Conservation (phyloP, 345 rosid species). For the Pistacia atlantica region DNA sequence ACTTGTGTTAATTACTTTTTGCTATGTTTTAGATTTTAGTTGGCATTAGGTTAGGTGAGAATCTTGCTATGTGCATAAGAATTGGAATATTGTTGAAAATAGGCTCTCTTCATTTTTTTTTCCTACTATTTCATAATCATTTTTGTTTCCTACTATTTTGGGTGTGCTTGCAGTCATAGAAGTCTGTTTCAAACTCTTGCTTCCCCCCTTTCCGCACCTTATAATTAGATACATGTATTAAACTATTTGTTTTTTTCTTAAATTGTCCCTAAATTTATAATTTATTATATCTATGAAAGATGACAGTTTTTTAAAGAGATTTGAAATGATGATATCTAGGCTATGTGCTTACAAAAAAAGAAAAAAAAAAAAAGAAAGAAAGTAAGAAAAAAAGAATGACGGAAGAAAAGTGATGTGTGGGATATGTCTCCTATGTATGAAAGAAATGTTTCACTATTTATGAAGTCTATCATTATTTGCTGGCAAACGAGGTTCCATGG, state of each 20-base stretch:
- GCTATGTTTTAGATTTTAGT: neutral
- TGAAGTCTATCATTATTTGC: slow-evolving; percentile 10
- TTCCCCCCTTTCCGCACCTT: neutral
- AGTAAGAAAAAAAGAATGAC: neutral
- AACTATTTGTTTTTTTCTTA: neutral
- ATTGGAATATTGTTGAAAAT: neutral
- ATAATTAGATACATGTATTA: neutral
- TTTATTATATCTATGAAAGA: neutral
- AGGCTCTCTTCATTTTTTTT: too few species aligned
- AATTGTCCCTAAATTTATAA: neutral
- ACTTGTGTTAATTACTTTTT: neutral
- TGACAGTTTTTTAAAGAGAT: neutral
- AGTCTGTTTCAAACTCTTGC: too few species aligned
- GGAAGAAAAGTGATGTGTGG: too few species aligned
- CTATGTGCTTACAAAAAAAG: neutral
- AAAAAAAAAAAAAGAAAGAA: neutral
- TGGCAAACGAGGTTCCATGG: slow-evolving; percentile 4
- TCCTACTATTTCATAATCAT: too few species aligned
- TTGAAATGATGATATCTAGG: neutral
- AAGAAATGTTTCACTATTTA: neutral
- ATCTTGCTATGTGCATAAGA: too few species aligned
- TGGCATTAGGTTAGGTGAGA: neutral
- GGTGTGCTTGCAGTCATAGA: too few species aligned
- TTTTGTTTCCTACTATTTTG: neutral
- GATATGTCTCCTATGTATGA: neutral